These are phyloP conservation scores for Botryobasidium botryosum DNA, from an alignment of 768 basidiomycete species.

Conservation along the genomic window DNA sequence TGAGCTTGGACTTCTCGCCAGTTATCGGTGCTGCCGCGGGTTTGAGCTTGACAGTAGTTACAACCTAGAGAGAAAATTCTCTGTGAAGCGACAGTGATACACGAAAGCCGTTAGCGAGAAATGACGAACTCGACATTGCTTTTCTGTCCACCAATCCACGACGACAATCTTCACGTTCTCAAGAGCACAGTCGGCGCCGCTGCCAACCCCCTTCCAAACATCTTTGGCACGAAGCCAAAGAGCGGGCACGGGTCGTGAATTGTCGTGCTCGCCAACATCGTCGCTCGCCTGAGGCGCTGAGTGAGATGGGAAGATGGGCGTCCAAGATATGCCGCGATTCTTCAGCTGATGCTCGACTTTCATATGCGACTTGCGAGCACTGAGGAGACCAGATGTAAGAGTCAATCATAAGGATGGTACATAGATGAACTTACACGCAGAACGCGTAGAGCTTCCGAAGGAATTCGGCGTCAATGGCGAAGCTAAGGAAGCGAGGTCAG, in stretches of 20 bases:
- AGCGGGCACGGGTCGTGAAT: slow-evolving; percentile 63
- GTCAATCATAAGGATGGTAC: neutral
- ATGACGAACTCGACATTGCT: slow-evolving; percentile 35
- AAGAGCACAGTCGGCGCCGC: slow-evolving; percentile 1
- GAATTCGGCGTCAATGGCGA: slow-evolving; percentile 54
- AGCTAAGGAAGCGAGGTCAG: slow-evolving; percentile 20
- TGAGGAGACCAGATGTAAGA: slow-evolving; percentile 18
- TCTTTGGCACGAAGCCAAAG: slow-evolving; percentile 69
- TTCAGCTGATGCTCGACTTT: slow-evolving; percentile 83
- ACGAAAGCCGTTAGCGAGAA: neutral
- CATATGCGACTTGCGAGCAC: slow-evolving; percentile 79
- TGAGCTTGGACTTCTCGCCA: slow-evolving; percentile 20
- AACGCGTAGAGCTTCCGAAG: slow-evolving; percentile 70
- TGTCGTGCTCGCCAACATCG: slow-evolving; percentile 26
- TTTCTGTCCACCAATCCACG: slow-evolving; percentile 84
- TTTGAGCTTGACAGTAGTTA: slow-evolving; percentile 81
- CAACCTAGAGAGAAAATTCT: slow-evolving; percentile 32
- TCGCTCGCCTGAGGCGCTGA: slow-evolving; percentile 5
- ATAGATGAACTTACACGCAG: slow-evolving; percentile 43
- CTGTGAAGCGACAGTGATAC: slow-evolving; percentile 7
- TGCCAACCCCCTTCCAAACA: slow-evolving; percentile 30
- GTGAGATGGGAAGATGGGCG: slow-evolving; percentile 42
- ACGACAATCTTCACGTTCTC: slow-evolving; percentile 11
- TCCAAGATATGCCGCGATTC: slow-evolving; percentile 58
- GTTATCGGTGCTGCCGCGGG: slow-evolving; percentile 70